phyloP scores from a whole-genome alignment of 2,329 filamentous ascomycete genomes.

The Trichoderma koningii region DNA sequence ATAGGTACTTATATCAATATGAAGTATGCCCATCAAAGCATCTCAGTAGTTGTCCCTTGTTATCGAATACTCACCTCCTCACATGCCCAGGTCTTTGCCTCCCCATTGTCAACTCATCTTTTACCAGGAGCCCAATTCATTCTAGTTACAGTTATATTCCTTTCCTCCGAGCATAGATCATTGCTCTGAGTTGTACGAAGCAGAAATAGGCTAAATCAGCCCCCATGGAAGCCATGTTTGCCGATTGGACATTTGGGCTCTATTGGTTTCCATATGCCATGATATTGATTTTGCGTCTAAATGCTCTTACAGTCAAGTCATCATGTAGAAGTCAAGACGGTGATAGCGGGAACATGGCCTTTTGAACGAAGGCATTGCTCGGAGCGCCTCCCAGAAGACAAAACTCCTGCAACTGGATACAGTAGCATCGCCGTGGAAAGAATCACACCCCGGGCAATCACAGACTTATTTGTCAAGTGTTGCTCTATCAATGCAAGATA shows the following conservation, averaged over 20 bases:
- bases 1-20: background rate
- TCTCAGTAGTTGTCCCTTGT: background rate
- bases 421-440: background rate
- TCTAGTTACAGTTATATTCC: slow-evolving; percentile 4
- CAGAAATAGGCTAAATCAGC: slow-evolving; percentile 2
- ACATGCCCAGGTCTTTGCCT: background rate
- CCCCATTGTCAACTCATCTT: background rate
- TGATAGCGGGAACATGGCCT: background rate
- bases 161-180: background rate
- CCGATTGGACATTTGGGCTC: background rate
- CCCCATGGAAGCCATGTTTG: background rate
- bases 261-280: background rate
- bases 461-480: background rate
- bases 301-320: background rate
- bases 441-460: background rate
- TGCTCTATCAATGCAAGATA: background rate
- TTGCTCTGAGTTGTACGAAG: background rate
- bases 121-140: background rate
- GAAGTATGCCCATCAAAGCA: too few species aligned
- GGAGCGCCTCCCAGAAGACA: background rate
- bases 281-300: background rate
- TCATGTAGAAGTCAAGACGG: background rate
- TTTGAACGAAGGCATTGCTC: background rate
- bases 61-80: background rate
- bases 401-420: background rate